Base-by-base conservation (phyloP, 352 stramenopile genomes). In the Phytophthora cajani region DNA sequence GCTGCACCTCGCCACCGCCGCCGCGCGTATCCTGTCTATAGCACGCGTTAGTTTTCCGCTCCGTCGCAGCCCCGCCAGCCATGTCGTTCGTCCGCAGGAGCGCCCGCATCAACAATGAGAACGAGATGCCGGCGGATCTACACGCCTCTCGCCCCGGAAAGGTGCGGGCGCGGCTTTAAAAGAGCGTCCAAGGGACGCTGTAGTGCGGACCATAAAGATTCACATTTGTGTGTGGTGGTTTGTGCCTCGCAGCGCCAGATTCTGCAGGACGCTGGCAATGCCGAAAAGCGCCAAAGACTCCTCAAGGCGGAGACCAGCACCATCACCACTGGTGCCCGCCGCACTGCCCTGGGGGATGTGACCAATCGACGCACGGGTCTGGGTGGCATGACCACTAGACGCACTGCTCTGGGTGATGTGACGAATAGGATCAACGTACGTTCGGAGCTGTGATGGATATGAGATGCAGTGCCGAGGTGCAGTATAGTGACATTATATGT, bases 391-490 rank as follows among this genome's bases (percentile, higher is more conserved):
- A 6, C 38, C 38, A 44, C 12, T 9, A 16, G 38, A 44, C 38
- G 38, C 38, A 50, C 82, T 5, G 81, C 72, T 42, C 69, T 91
- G 11, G 78, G 85, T 6, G 84, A 94, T 70, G 81, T 85, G 53
- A 93, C 85, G 52, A 92, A 94, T 75, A 85, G 88, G 54, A 81
- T 92, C 21, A 88, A 81, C 52, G 81, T 92, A 82, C 64, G 78
- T 77, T 7, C 30, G 11, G 25, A 67, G 4, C 17, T 33, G 21
- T n/a, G 27, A 54, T 19, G 27, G 17, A 4, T 16, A 49, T 23
- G 16, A 49, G 17, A 49, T 44, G 36, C 38, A 44, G 36, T 42
- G 16, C n/a, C 42, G 42, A 2, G 42, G 17, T 21, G 16, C n/a
- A 19, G 17, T 14, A 5, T 33, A 52, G 49, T 74, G n/a, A 74